These are phyloP conservation scores for Leccinum variicolor DNA, from an alignment of 768 basidiomycete species.

Conservation along the genomic window DNA sequence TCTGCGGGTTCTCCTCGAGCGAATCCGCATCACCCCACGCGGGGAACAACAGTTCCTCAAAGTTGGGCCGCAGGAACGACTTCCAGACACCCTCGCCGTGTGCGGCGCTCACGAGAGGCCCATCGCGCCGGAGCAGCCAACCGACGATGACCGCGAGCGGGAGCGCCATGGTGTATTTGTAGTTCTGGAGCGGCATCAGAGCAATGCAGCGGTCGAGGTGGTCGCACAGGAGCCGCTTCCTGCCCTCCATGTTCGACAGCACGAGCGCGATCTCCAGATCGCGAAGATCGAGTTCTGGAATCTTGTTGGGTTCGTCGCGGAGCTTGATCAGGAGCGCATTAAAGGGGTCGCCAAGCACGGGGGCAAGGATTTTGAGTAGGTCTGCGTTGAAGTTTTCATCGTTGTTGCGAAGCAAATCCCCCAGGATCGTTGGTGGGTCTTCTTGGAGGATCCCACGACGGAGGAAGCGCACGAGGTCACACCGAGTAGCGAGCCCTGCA, in stretches of 20 bases:
- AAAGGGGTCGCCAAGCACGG: slow-evolving; percentile 4
- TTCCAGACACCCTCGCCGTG: background rate
- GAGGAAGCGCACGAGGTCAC: slow-evolving; percentile 1
- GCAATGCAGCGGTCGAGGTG: slow-evolving; percentile 1
- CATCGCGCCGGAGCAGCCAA: slow-evolving; percentile 8
- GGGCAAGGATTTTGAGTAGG: background rate
- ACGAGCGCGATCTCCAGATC: slow-evolving; percentile 7
- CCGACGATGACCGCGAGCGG: background rate
- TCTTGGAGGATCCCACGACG: background rate
- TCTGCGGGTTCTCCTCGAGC: slow-evolving; percentile 6
- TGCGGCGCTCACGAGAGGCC: background rate
- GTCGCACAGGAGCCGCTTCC: background rate
- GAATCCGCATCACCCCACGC: slow-evolving; percentile 5
- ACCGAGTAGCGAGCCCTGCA: background rate
- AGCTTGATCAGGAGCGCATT: slow-evolving; percentile 1
- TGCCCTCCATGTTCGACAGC: background rate
- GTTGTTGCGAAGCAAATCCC: background rate
- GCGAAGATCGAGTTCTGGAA: slow-evolving; percentile 1
- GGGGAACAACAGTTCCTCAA: slow-evolving; percentile 1
- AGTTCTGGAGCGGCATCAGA: background rate
- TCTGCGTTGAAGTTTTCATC: background rate
- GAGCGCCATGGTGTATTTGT: slow-evolving; percentile 1
- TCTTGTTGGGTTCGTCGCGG: background rate
- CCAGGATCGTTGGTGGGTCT: slow-evolving; percentile 5
- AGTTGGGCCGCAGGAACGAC: background rate